These are phyloP conservation scores for Myrmaecium sp. DNA, from an alignment of 2,329 filamentous ascomycete genomes.

Conservation along the genomic window DNA sequence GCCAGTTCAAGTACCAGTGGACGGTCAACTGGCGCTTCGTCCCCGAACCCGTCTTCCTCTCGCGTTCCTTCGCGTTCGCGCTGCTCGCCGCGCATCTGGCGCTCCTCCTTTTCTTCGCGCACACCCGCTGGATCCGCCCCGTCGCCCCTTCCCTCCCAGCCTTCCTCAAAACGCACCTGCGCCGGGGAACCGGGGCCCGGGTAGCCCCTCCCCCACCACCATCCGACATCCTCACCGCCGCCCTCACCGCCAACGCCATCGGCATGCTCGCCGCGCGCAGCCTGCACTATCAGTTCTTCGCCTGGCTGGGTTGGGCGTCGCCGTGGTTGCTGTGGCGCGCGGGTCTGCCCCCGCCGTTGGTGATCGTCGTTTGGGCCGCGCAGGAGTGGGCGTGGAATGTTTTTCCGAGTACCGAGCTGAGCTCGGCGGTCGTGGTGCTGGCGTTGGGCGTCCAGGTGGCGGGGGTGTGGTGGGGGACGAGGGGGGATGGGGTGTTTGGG, in stretches of 20 bases:
- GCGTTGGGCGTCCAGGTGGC: slow-evolving; percentile 51
- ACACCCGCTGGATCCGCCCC: slow-evolving; percentile 56
- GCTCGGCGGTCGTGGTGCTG: slow-evolving; percentile 52
- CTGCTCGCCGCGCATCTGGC: slow-evolving; percentile 49
- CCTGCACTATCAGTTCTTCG: slow-evolving; percentile 90
- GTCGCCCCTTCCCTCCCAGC: slow-evolving; percentile 39
- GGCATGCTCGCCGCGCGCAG: slow-evolving; percentile 76
- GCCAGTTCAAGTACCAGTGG: slow-evolving; percentile 92
- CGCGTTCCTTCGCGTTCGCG: slow-evolving; percentile 46
- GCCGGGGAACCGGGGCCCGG: too few species aligned
- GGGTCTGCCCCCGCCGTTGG: slow-evolving; percentile 47
- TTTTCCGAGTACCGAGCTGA: slow-evolving; percentile 59
- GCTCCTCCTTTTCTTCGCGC: slow-evolving; percentile 50
- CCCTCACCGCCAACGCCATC: slow-evolving; percentile 60
- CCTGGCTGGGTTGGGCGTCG: slow-evolving; percentile 77
- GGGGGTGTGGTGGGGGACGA: slow-evolving; percentile 42
- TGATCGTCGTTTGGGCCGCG: slow-evolving; percentile 53
- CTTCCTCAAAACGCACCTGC: slow-evolving; percentile 34
- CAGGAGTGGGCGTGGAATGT: slow-evolving; percentile 94
- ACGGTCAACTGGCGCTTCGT: slow-evolving; percentile 98
- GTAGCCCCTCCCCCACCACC: slow-evolving; percentile 26
- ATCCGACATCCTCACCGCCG: slow-evolving; percentile 48
- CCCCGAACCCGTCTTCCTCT: slow-evolving; percentile 67
- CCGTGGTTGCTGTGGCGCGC: slow-evolving; percentile 76
- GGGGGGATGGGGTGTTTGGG: slow-evolving; percentile 25